Evolutionary conservation across 768 basidiomycete genomes (phyloP).

Genomic region (Leccinum sublutescens): DNA sequence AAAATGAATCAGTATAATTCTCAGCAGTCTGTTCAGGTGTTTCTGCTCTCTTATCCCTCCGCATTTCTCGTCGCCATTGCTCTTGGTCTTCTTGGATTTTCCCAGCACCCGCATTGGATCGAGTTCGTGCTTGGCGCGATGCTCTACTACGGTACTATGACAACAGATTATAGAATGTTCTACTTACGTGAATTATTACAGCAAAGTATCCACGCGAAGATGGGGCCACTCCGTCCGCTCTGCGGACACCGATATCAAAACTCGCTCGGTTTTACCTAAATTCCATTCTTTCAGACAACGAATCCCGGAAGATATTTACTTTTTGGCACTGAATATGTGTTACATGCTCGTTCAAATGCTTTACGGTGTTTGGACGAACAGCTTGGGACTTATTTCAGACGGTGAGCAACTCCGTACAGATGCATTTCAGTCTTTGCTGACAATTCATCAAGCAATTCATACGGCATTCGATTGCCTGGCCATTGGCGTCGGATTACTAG

Average conservation of each 20-base stretch:
- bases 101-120: constrained; percentile 54
- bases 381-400: constrained; percentile 93
- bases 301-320: constrained; percentile 95
- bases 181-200: constrained; percentile 23
- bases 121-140: constrained; percentile 58
- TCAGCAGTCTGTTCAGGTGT: constrained; percentile 53
- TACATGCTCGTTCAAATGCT: constrained; percentile 98
- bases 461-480: constrained; percentile 99
- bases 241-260: constrained; percentile 54
- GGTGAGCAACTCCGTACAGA: constrained; percentile 48
- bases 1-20: constrained; percentile 45
- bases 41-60: constrained; percentile 56
- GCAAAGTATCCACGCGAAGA: constrained; percentile 53
- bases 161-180: not conserved
- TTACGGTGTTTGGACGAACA: constrained; percentile 98
- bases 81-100: constrained; percentile 62
- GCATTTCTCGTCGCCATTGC: constrained; percentile 48
- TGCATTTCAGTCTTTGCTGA: constrained; percentile 3
- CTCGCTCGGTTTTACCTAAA: constrained; percentile 74
- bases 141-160: constrained; percentile 60
- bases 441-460: constrained; percentile 75
- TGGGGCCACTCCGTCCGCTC: constrained; percentile 40
- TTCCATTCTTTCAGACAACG: constrained; percentile 85
- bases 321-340: constrained; percentile 88
- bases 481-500: constrained; percentile 91